Evolutionary conservation across 805 yeast genomes (phyloP).

Genomic region (Debaryomyces castellii): DNA sequence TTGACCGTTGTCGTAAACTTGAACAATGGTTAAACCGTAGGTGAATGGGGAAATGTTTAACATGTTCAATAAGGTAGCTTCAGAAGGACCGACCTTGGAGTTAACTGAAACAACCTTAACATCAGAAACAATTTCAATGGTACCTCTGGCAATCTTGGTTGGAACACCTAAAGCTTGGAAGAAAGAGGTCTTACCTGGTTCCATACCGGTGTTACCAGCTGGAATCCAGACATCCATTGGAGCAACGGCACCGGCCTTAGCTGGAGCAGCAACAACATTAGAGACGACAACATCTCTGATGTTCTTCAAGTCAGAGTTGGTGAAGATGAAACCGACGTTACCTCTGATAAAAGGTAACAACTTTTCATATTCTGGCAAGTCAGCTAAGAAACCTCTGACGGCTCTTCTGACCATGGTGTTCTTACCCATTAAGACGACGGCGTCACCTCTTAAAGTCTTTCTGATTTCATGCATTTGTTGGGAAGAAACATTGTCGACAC

Average conservation of each 20-base stretch:
- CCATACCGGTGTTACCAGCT: slow-evolving; percentile 99
- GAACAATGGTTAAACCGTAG: slow-evolving; percentile 94
- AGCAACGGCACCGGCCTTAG: slow-evolving; percentile 99
- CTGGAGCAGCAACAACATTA: slow-evolving; percentile 99
- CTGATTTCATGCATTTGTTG: slow-evolving; percentile 99
- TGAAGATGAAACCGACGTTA: slow-evolving; percentile 99
- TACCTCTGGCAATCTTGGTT: slow-evolving; percentile 99
- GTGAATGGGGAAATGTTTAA: slow-evolving; percentile 99
- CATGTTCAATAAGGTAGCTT: slow-evolving; percentile 98
- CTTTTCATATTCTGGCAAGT: slow-evolving; percentile 95
- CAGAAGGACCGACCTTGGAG: slow-evolving; percentile 96
- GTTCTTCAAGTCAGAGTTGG: slow-evolving; percentile 89
- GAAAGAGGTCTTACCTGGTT: slow-evolving; percentile 99
- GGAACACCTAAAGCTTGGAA: slow-evolving; percentile 99
- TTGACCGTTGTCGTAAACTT: slow-evolving; percentile 98
- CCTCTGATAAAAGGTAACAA: slow-evolving; percentile 93
- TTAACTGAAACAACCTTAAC: slow-evolving; percentile 91
- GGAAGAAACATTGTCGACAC: slow-evolving; percentile 99
- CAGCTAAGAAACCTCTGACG: slow-evolving; percentile 90
- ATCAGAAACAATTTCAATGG: slow-evolving; percentile 97
- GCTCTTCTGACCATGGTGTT: slow-evolving; percentile 99
- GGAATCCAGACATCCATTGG: slow-evolving; percentile 97
- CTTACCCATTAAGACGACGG: slow-evolving; percentile 98
- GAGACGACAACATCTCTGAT: slow-evolving; percentile 84
- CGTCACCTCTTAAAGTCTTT: slow-evolving; percentile 92